phyloP scores from a whole-genome alignment of 208 protist species.

The Crithidia brevicula region DNA sequence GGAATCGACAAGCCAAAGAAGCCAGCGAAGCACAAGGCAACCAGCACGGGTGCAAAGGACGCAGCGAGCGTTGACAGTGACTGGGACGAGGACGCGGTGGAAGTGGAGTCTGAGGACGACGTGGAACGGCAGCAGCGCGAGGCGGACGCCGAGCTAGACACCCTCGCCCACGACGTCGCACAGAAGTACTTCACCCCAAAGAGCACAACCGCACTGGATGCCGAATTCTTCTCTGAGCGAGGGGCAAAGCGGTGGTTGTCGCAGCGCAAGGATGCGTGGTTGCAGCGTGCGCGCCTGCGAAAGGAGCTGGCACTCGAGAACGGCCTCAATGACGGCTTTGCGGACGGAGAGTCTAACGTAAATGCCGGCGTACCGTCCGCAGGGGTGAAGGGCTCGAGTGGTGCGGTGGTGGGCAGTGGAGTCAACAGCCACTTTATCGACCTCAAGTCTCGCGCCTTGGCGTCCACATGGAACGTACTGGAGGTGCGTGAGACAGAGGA shows the following conservation, averaged over 20 bases:
- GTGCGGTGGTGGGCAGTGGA: not conserved
- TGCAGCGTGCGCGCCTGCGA: slow-evolving; percentile 77
- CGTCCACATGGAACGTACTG: slow-evolving; percentile 76
- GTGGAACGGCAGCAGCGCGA: slow-evolving; percentile 50
- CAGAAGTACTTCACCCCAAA: slow-evolving; percentile 76
- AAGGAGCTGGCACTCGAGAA: slow-evolving; percentile 59
- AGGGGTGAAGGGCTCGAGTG: not conserved
- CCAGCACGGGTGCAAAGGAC: not conserved
- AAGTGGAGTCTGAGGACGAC: slow-evolving; percentile 54
- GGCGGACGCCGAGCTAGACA: slow-evolving; percentile 54
- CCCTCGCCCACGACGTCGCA: slow-evolving; percentile 40
- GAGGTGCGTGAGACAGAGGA: slow-evolving; percentile 74
- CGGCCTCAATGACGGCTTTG: slow-evolving; percentile 13
- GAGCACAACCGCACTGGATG: slow-evolving; percentile 62
- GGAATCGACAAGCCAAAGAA: not conserved
- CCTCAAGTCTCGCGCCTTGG: slow-evolving; percentile 73
- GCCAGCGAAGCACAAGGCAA: not conserved
- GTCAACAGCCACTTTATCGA: slow-evolving; percentile 82
- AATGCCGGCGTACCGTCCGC: not conserved
- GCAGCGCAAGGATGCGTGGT: slow-evolving; percentile 62
- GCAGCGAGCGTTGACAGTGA: slow-evolving; percentile 29
- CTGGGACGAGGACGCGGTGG: slow-evolving; percentile 34
- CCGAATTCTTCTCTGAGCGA: slow-evolving; percentile 65
- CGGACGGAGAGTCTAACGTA: not conserved
- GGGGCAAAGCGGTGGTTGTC: slow-evolving; percentile 57